These are phyloP conservation scores for Pythium grandisporangium DNA, from an alignment of 352 stramenopile species.

Conservation along the genomic window DNA sequence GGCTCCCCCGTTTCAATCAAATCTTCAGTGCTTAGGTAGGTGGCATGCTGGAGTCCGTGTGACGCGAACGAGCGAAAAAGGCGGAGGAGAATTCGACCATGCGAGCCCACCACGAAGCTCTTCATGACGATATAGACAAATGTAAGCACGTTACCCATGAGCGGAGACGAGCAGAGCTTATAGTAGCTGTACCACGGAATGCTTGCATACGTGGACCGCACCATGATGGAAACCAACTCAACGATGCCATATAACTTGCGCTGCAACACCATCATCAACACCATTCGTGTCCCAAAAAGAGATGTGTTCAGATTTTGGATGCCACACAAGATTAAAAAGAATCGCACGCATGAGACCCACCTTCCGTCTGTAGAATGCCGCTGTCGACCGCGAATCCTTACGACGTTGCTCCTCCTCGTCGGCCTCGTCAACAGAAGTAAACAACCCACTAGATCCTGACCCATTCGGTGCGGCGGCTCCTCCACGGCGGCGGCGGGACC, in stretches of 20 bases:
- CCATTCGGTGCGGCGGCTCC: not conserved
- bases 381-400: slow-evolving; percentile 31
- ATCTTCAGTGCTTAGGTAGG: slow-evolving; percentile 53
- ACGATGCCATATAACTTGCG: slow-evolving; percentile 72
- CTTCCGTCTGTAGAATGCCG: slow-evolving; percentile 65
- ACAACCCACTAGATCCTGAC: too few relatives aligned
- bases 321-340: not conserved
- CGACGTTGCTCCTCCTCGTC: slow-evolving; percentile 32
- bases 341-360: too few relatives aligned
- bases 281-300: not conserved
- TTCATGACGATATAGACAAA: slow-evolving; percentile 74
- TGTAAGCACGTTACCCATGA: slow-evolving; percentile 65
- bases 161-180: slow-evolving; percentile 57
- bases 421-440: slow-evolving; percentile 25
- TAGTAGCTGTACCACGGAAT: slow-evolving; percentile 78
- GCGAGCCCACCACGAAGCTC: slow-evolving; percentile 44
- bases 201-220: slow-evolving; percentile 41
- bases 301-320: not conserved
- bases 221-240: slow-evolving; percentile 61
- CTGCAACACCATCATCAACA: slow-evolving; percentile 11
- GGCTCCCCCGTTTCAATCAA: slow-evolving; percentile 45
- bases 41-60: slow-evolving; percentile 53
- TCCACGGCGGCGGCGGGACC: not conserved
- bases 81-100: slow-evolving; percentile 36
- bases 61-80: slow-evolving; percentile 50